Evolutionary conservation across 164 flowering plant genomes (phyloP).

Genomic region (Annona cherimola): DNA sequence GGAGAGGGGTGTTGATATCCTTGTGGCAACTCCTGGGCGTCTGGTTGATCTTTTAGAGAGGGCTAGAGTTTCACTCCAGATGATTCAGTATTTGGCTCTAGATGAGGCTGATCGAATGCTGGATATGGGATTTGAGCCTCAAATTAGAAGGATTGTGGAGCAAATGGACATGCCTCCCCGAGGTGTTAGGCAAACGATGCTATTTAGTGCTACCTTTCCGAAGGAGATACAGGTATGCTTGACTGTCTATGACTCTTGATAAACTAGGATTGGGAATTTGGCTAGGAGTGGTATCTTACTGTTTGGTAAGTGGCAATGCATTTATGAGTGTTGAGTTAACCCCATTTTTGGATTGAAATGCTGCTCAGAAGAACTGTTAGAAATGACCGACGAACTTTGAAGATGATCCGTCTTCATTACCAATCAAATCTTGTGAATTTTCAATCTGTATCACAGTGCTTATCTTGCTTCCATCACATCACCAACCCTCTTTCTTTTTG

Average conservation of each 20-base stretch:
- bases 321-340: no score
- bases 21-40: constrained; percentile 78
- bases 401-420: no score
- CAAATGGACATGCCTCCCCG: constrained; percentile 79
- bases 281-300: no score
- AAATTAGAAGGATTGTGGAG: constrained; percentile 73
- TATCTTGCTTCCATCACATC: no score
- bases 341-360: no score
- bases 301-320: no score
- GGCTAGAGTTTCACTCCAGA: constrained; percentile 62
- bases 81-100: constrained; percentile 60
- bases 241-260: background rate
- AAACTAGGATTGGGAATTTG: background rate
- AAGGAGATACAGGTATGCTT: constrained; percentile 67
- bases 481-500: no score
- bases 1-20: constrained; percentile 77
- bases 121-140: constrained; percentile 89
- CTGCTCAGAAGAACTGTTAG: no score
- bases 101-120: constrained; percentile 85
- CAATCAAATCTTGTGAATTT: no score
- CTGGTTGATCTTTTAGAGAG: constrained; percentile 75
- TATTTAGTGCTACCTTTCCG: constrained; percentile 82
- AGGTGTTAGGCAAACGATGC: constrained; percentile 64
- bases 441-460: no score
- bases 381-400: no score